Percentiles rank a stretch among this genome's conserved stretches.
Conservation (phyloP, 306 rosid species). For the Rosa lucieae region DNA sequence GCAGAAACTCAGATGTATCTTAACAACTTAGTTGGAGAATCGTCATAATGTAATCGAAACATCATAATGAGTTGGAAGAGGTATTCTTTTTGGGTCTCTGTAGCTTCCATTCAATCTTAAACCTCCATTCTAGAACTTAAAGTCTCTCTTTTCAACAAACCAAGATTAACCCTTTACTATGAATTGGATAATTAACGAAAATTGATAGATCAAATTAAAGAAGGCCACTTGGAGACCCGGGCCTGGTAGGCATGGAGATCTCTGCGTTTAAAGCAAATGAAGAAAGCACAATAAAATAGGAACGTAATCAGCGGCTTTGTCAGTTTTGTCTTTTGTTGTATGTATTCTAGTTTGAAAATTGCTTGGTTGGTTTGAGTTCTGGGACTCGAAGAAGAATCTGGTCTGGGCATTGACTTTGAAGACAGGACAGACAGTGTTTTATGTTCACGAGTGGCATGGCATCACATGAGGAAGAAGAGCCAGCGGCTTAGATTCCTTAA, state of each 20-base stretch:
- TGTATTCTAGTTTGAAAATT: constrained; percentile 18
- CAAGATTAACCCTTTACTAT: background rate
- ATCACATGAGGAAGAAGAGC: constrained; percentile 16
- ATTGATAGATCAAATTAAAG: background rate
- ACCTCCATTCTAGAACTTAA: background rate
- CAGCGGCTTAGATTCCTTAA: constrained; percentile 67
- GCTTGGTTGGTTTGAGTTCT: constrained; percentile 31
- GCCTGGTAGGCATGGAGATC: constrained; percentile 37
- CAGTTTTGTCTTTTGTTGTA: constrained; percentile 18
- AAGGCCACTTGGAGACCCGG: constrained; percentile 21
- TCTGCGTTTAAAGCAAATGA: constrained; percentile 17
- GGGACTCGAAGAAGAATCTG: constrained; percentile 49
- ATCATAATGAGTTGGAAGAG: constrained; percentile 14
- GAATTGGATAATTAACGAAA: background rate
- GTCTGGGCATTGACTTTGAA: constrained; percentile 57
- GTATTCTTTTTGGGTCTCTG: background rate
- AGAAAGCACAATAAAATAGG: constrained; percentile 1
- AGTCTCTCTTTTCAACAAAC: background rate
- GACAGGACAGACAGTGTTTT: background rate
- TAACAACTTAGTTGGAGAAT: constrained; percentile 30
- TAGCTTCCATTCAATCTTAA: background rate
- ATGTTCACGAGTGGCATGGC: constrained; percentile 11
- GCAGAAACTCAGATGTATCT: constrained; percentile 58
- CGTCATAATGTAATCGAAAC: constrained; percentile 18
- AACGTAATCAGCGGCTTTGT: constrained; percentile 61